Evolutionary conservation across 1,139 yeast genomes (phyloP), one percentile per base, ranked within the genome.

Genomic region (Magnusiomyces suaveolens): DNA sequence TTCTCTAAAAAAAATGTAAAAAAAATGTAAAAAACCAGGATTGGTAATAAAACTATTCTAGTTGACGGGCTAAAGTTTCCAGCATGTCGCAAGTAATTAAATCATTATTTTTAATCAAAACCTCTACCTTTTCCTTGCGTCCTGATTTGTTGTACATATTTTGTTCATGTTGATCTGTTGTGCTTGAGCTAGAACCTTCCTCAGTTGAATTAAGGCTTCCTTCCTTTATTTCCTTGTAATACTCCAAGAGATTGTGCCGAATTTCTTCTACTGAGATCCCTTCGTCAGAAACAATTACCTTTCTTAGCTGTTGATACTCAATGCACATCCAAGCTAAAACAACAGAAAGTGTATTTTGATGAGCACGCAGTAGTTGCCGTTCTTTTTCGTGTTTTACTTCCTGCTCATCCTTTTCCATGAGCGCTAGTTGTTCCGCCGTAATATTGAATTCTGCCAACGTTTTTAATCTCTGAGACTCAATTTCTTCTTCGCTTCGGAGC

Each of bases 81-180:
- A 46, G 25, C 48, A 46, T 46, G n/a, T 46, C 48, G 23, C 48
- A 26, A 18, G 48, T 46, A 24, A 46, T 32, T 29, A 16, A 20
- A 46, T 46, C 48, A 29, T 32, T 25, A n/a, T 46, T 24, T 29
- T 12, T 46, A 26, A 46, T 32, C 6, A 46, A 16, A 6, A 16
- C 25, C 4, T 41, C 25, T 4, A 41, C 44, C 44, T 41, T 41
- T 41, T 41, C 44, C 6, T 21, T 21, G 12, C 44, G 23, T 4
- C 44, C 44, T 8, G 6, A 21, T 41, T 16, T 21, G n/a, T 41
- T 25, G 24, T 43, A 29, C 16, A 3, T 14, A 14, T 24, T 14
- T 4, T 43, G 21, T 43, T 24, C 24, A 2, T n/a, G 41, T 10
- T 18, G 33, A 29, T 41, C 44, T n/a, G 44, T 3, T 3, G 44